These are phyloP conservation scores for Elymus sibiricus DNA, from an alignment of 176 grass and related monocot genomes.

Conservation along the genomic window DNA sequence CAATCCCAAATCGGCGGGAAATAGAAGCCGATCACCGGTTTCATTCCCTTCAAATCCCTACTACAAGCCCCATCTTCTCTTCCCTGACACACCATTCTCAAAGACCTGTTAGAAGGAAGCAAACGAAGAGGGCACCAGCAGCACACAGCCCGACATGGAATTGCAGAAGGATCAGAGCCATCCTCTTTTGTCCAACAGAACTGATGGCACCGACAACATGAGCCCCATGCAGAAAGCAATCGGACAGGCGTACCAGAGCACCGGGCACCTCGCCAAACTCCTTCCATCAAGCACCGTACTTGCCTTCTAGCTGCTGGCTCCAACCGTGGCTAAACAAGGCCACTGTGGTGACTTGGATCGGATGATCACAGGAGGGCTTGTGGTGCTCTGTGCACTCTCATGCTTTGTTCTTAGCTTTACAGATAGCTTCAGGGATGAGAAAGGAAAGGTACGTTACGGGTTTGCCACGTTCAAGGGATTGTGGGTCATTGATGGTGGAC, in stretches of 20 bases:
- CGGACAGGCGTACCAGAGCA: slow-evolving; percentile 55
- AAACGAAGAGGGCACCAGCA: not conserved
- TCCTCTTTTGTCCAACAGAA: slow-evolving; percentile 42
- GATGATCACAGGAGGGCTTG: slow-evolving; percentile 49
- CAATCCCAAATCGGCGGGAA: slow-evolving; percentile 12
- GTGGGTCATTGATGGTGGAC: slow-evolving; percentile 62
- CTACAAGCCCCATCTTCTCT: slow-evolving; percentile 7
- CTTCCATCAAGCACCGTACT: slow-evolving; percentile 73
- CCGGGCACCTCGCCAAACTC: slow-evolving; percentile 62
- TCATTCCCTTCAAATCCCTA: not conserved
- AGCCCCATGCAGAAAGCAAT: slow-evolving; percentile 53
- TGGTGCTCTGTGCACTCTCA: slow-evolving; percentile 52
- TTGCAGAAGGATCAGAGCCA: slow-evolving; percentile 34
- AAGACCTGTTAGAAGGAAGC: not conserved
- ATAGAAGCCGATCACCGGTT: slow-evolving; percentile 7
- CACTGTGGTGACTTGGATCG: slow-evolving; percentile 31
- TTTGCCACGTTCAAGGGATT: slow-evolving; percentile 56
- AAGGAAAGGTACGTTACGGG: slow-evolving; percentile 52
- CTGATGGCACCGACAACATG: slow-evolving; percentile 10
- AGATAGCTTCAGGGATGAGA: slow-evolving; percentile 63
- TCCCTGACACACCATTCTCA: not conserved
- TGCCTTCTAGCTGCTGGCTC: slow-evolving; percentile 62
- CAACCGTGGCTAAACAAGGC: slow-evolving; percentile 50
- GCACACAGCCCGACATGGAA: slow-evolving; percentile 16
- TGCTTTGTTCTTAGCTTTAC: slow-evolving; percentile 74